Percentiles rank a stretch among this genome's conserved stretches.
Conservation (phyloP, 2,329 filamentous ascomycete species). For the Macrophomina phaseolina region DNA sequence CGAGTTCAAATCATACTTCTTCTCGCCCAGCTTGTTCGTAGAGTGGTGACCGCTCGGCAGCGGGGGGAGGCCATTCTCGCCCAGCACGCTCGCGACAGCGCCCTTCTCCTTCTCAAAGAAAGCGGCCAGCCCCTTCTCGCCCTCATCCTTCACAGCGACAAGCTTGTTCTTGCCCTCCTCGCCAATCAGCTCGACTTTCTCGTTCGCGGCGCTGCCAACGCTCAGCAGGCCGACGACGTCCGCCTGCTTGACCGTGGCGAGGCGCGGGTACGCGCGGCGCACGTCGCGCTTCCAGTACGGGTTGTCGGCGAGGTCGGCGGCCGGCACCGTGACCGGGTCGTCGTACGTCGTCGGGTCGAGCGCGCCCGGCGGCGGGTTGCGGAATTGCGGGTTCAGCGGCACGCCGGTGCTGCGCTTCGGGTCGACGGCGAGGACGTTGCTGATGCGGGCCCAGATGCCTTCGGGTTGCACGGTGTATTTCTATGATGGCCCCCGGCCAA, state of each 20-base stretch:
- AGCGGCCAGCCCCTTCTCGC: conserved; percentile 71
- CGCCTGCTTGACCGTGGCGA: conserved; percentile 80
- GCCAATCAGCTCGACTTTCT: conserved; percentile 80
- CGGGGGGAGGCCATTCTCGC: conserved; percentile 83
- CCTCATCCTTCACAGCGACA: conserved; percentile 76
- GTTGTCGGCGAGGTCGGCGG: conserved; percentile 87
- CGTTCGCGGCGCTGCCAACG: conserved; percentile 79
- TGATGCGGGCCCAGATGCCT: conserved; percentile 86
- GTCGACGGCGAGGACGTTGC: conserved; percentile 79
- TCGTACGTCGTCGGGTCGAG: conserved; percentile 74
- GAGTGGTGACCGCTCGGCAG: conserved; percentile 73
- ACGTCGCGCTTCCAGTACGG: conserved; percentile 95
- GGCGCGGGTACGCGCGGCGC: conserved; percentile 79
- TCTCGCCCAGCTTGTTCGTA: conserved; percentile 61
- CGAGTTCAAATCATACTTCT: conserved; percentile 69
- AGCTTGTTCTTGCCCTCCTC: conserved; percentile 76
- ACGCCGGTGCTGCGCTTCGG: conserved; percentile 88
- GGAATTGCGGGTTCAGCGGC: conserved; percentile 90
- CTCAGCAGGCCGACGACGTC: conserved; percentile 85
- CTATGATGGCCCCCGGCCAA: conserved; percentile 53
- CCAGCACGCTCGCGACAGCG: conserved; percentile 65
- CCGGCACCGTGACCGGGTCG: conserved; percentile 83
- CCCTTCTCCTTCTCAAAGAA: conserved; percentile 72
- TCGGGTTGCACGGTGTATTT: conserved; percentile 95
- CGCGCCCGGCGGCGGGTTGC: conserved; percentile 79